A percentile compares a stretch with the other conserved stretches of the same genome.
Conservation (phyloP, 257 asterid species). For the Solanum stenotomum region DNA sequence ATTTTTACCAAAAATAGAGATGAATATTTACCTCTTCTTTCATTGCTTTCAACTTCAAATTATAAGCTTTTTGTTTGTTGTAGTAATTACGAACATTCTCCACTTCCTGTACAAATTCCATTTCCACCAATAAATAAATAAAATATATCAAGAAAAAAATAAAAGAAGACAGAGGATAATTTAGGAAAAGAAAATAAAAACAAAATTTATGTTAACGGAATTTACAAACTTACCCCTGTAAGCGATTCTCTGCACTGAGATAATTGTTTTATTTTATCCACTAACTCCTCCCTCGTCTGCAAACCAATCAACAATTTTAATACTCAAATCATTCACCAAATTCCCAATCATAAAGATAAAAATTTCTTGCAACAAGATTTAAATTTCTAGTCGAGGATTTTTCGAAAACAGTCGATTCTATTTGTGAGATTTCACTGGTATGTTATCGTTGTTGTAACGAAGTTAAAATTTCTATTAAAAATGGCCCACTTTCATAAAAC, state of each 20-base stretch:
- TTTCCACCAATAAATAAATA: not conserved
- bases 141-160: not conserved
- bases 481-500: not conserved
- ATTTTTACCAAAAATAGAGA: not conserved
- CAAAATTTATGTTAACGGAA: not conserved
- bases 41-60: slow-evolving; percentile 28
- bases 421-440: not conserved
- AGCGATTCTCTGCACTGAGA: slow-evolving; percentile 29
- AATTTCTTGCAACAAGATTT: not conserved
- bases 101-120: slow-evolving; percentile 5
- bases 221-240: slow-evolving; percentile 26
- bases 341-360: not conserved
- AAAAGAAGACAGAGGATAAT: not conserved
- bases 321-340: not conserved
- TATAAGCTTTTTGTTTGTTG: slow-evolving; percentile 20
- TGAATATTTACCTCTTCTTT: slow-evolving; percentile 27
- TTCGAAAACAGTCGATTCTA: not conserved
- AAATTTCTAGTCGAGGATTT: not conserved
- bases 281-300: slow-evolving; percentile 35
- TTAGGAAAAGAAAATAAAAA: not conserved
- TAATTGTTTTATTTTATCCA: slow-evolving; percentile 23
- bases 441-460: not conserved
- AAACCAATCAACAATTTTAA: not conserved
- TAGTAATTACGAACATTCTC: slow-evolving; percentile 20
- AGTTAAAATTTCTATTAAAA: not conserved